Percentiles rank a stretch among this genome's conserved stretches.
These are phyloP conservation scores for Podospora appendiculata DNA, from an alignment of 495 filamentous ascomycete genomes.

Conservation along the genomic window DNA sequence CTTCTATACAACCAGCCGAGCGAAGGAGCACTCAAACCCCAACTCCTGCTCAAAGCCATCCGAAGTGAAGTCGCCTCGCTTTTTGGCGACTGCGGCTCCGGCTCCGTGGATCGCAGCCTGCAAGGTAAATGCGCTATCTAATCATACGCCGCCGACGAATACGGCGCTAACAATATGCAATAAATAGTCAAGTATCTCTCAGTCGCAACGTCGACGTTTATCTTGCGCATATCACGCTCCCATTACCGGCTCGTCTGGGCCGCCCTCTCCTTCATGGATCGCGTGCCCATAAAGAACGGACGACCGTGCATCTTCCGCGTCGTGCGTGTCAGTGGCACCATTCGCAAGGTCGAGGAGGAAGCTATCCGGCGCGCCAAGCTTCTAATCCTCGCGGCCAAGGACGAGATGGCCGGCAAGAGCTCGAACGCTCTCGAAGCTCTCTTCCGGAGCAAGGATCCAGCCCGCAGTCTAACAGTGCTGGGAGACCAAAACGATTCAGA, in stretches of 20 bases:
- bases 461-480: conserved; percentile 34
- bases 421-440: conserved; percentile 32
- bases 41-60: conserved; percentile 58
- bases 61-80: conserved; percentile 58
- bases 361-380: conserved; percentile 67
- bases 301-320: conserved; percentile 71
- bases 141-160: background rate
- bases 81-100: conserved; percentile 89
- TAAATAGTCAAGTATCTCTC: conserved; percentile 88
- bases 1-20: conserved; percentile 73
- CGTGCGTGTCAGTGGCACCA: conserved; percentile 88
- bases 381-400: conserved; percentile 57
- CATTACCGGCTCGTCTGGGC: conserved; percentile 86
- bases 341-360: conserved; percentile 85
- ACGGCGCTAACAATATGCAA: background rate
- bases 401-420: conserved; percentile 26
- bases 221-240: conserved; percentile 68
- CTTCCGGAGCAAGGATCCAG: conserved; percentile 21
- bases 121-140: conserved; percentile 42
- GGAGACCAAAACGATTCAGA: conserved; percentile 37
- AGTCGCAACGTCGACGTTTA: conserved; percentile 85
- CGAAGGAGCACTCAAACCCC: conserved; percentile 53
- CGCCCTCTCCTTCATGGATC: conserved; percentile 74
- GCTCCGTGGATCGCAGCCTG: conserved; percentile 54
- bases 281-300: conserved; percentile 50